A percentile compares a stretch with the other conserved stretches of the same genome.
phyloP scores from a whole-genome alignment of 768 basidiomycete species.

The Boletus vinaceobasis region DNA sequence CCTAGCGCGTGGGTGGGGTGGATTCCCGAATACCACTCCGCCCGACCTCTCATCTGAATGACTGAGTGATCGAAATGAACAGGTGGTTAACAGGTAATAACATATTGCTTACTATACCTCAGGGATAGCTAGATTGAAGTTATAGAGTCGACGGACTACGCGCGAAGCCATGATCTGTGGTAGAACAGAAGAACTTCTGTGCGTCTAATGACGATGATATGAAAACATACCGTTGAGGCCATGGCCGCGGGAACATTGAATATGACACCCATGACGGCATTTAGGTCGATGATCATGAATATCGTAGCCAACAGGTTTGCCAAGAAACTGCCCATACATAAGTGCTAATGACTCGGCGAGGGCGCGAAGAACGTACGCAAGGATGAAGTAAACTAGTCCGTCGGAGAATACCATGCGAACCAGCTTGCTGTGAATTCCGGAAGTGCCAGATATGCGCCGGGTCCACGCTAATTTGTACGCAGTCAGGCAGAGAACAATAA shows the following conservation, averaged over 20 bases:
- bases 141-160: slow-evolving; percentile 56
- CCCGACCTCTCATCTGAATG: slow-evolving; percentile 20
- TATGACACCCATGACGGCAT: slow-evolving; percentile 62
- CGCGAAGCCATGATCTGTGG: slow-evolving; percentile 56
- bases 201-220: neutral
- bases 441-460: slow-evolving; percentile 9
- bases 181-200: neutral
- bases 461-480: slow-evolving; percentile 52
- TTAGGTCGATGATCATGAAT: slow-evolving; percentile 65
- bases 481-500: slow-evolving; percentile 56
- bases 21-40: slow-evolving; percentile 15
- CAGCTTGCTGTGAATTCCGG: slow-evolving; percentile 42
- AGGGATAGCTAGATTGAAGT: slow-evolving; percentile 34
- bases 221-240: slow-evolving; percentile 42
- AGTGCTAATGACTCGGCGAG: slow-evolving; percentile 24
- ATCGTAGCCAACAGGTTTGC: slow-evolving; percentile 43
- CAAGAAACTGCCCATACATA: slow-evolving; percentile 33
- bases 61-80: slow-evolving; percentile 9
- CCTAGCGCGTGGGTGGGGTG: slow-evolving; percentile 15
- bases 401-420: slow-evolving; percentile 66
- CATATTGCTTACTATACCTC: slow-evolving; percentile 30
- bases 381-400: slow-evolving; percentile 70
- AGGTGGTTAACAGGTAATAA: neutral
- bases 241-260: slow-evolving; percentile 66
- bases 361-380: slow-evolving; percentile 48